Conservation (phyloP, 2,329 filamentous ascomycete genomes). For the Fusarium guadeloupense region DNA sequence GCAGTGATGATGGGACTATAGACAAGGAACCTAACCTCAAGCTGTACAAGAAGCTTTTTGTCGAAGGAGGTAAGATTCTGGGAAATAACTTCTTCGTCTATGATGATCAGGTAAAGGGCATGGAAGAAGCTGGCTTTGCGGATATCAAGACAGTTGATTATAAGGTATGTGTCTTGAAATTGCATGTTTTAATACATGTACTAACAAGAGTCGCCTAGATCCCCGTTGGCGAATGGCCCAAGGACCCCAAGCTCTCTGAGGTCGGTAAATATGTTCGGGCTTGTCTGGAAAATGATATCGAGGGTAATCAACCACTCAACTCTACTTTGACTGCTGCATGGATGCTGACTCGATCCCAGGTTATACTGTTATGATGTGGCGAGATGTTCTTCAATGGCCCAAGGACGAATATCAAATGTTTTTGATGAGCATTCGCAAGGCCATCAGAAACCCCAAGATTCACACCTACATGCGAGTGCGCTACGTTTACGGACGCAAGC, state of each 20-base stretch:
- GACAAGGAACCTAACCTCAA: neutral
- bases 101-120: neutral
- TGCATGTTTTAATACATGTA: neutral
- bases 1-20: neutral
- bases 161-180: neutral
- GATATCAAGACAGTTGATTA: neutral
- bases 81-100: neutral
- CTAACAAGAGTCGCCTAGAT: neutral
- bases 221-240: constrained; percentile 4
- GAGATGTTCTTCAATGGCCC: constrained; percentile 1
- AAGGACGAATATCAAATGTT: constrained; percentile 4
- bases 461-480: neutral
- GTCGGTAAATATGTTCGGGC: constrained; percentile 8
- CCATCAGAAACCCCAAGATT: neutral
- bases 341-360: neutral
- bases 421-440: neutral
- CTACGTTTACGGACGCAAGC: constrained; percentile 1
- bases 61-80: neutral
- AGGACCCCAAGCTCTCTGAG: constrained; percentile 11
- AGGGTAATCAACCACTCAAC: neutral
- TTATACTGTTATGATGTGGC: constrained; percentile 3
- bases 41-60: neutral
- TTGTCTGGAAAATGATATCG: neutral
- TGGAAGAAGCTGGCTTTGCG: neutral
- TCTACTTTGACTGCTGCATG: neutral